Base-by-base conservation (phyloP, 805 yeast genomes). In the Candida suzukii region DNA sequence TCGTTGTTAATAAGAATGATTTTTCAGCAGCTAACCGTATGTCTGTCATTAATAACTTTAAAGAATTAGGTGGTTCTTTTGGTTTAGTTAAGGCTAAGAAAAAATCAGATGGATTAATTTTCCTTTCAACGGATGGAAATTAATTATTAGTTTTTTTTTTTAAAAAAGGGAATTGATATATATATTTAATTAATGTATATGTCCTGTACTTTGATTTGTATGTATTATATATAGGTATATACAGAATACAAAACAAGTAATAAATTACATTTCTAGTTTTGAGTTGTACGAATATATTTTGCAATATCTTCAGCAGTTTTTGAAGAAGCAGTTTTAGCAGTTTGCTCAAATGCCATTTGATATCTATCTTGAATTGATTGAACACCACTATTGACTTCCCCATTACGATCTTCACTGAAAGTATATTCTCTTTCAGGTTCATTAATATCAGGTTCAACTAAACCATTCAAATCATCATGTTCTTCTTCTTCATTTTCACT, bases 241-340 rank as follows among this genome's bases (percentile, higher is more conserved):
- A 17, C 18, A 19, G 11, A 25, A 19, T 39, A 11, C 29, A 5
- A 26, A n/a, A n/a, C n/a, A n/a, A n/a, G n/a, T n/a, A n/a, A n/a
- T n/a, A n/a, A n/a, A n/a, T n/a, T n/a, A n/a, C n/a, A n/a, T n/a
- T n/a, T n/a, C 13, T 42, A 48, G 31, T 46, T 43, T 43, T 54
- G 58, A 9, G 48, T 35, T 38, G 52, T 50, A 34, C 55, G 53
- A 21, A 83, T 79, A 54, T 83, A 82, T 41, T 72, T 70, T 2
- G 88, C 87, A 45, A 83, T 83, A 49, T 73, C 75, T 57, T 81
- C 88, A 7, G 88, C 88, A 7, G 88, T 79, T 48, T 73, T 65
- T 41, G 82, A 73, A 10, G 82, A 73, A 4, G 83, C 80, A 7
- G 71, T 57, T 55, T 80, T 82, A 2, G 81, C 76, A 10, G 78